Conservation (phyloP, 2,329 filamentous ascomycete species). For the Juglanconis sp. region DNA sequence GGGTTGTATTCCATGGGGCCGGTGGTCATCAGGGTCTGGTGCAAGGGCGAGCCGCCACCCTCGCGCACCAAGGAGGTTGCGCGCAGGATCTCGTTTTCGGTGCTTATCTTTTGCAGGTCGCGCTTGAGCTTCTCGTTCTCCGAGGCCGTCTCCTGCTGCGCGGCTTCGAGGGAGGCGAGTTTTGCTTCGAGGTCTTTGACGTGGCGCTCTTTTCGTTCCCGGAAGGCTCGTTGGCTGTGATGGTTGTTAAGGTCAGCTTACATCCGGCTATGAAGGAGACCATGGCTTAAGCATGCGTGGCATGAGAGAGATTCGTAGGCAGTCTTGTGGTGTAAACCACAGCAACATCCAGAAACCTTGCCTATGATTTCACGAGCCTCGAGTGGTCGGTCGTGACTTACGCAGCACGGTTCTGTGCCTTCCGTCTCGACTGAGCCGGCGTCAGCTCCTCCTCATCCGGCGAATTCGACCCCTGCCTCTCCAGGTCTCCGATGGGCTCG, state of each 20-base stretch:
- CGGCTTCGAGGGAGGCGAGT: constrained; percentile 71
- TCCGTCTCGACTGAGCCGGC: constrained; percentile 56
- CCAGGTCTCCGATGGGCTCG: constrained; percentile 33
- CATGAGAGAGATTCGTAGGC: too few species aligned
- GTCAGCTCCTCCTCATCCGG: constrained; percentile 54
- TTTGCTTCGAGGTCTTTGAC: constrained; percentile 91
- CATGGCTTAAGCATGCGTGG: too few species aligned
- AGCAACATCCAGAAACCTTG: background rate
- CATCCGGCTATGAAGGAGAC: background rate
- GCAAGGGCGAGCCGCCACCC: constrained; percentile 38
- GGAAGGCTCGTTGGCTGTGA: constrained; percentile 84
- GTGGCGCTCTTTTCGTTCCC: constrained; percentile 87
- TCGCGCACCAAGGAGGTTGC: constrained; percentile 60
- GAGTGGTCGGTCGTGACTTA: constrained; percentile 35
- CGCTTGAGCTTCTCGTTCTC: constrained; percentile 87
- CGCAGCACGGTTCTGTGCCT: constrained; percentile 61
- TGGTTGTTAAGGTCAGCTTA: constrained; percentile 3
- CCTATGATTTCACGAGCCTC: background rate
- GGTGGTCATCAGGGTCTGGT: constrained; percentile 47
- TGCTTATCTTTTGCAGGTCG: constrained; percentile 77
- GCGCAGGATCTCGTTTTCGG: constrained; percentile 89
- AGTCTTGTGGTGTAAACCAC: background rate
- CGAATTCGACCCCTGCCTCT: constrained; percentile 46
- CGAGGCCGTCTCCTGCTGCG: constrained; percentile 66
- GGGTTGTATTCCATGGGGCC: constrained; percentile 71